Percentiles rank a stretch among this genome's conserved stretches.
Evolutionary conservation across 306 rosid species (phyloP).

Genomic region (Carpinus fangiana): DNA sequence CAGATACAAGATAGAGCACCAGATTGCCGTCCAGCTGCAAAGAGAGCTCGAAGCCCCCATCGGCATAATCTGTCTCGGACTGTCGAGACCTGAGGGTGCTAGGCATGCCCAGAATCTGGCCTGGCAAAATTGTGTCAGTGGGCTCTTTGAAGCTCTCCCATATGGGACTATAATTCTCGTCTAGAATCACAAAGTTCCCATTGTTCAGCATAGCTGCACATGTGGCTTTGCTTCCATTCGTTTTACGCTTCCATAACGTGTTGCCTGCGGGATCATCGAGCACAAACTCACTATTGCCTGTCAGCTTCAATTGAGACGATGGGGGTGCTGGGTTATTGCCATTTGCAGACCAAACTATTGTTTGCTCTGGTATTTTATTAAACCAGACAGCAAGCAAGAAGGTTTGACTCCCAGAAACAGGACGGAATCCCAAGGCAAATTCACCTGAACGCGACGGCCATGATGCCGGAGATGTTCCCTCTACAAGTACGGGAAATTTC

Average conservation of each 20-base stretch:
- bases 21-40: constrained; percentile 17
- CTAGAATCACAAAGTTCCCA: constrained; percentile 32
- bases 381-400: constrained; percentile 30
- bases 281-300: constrained; percentile 4
- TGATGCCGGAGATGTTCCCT: neutral
- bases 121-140: constrained; percentile 35
- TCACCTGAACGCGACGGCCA: constrained; percentile 6
- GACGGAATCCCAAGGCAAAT: constrained; percentile 17
- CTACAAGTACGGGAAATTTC: too few relatives aligned
- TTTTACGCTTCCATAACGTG: constrained; percentile 5
- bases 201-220: constrained; percentile 23
- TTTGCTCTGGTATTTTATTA: constrained; percentile 10
- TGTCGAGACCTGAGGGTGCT: constrained; percentile 6
- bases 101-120: constrained; percentile 24
- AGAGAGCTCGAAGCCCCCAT: constrained; percentile 31
- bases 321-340: constrained; percentile 16
- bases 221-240: neutral
- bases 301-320: constrained; percentile 23
- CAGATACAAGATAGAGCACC: constrained; percentile 9
- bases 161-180: neutral
- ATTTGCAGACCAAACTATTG: constrained; percentile 38
- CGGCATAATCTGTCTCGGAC: constrained; percentile 17
- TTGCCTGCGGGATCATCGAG: constrained; percentile 12
- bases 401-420: neutral
- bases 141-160: constrained; percentile 39